Evolutionary conservation across 176 grass and related monocot species (phyloP), one percentile per base, ranked within the genome.

Genomic region (Carex cristatella): DNA sequence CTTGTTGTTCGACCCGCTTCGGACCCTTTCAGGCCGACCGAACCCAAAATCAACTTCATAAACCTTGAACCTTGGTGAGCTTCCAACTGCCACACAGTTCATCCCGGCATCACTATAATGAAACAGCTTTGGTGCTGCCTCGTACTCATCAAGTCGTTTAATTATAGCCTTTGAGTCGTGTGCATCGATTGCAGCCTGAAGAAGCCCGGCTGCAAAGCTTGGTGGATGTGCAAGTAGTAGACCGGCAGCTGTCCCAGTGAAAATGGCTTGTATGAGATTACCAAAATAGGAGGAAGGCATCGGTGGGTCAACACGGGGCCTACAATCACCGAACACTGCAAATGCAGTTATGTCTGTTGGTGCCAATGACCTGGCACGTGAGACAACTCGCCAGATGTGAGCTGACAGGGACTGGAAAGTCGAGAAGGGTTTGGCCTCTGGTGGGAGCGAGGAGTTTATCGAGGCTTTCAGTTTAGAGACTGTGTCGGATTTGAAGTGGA

Each of bases 1-100:
- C 93, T 89, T 88, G 87, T 99, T 99, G 86, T 99, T 99, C 0
- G 81, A 91, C 2, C 87, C 96, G 82, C 96, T 95, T 62, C 95
- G 79, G n/a, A 99, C 96, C 55, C 91, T 87, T 87, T 94, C 93
- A 10, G 96, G 93, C 32, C 61, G 46, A 0, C 96, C 96, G 79
- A 99, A 95, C 1, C 96, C 96, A 30, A 99, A 99, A 86, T 99
- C 96, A 0, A 99, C 96, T 74, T 99, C 96, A 83, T 95, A 99
- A 4, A 99, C 96, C 78, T 83, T 86, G 87, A 99, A 99, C 3
- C 96, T 65, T 76, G 96, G 96, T 14, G 96, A 99, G 84, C 96
- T 99, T 1, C 96, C 96, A 0, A 99, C 96, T 2, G 96, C 96
- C 0, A 99, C 96, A 84, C 96, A 95, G 90, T 95, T 97, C 30